A percentile compares a stretch with the other conserved stretches of the same genome.
These are phyloP conservation scores for Nakazawaea sp. DNA, from an alignment of 805 yeast genomes.

Conservation along the genomic window DNA sequence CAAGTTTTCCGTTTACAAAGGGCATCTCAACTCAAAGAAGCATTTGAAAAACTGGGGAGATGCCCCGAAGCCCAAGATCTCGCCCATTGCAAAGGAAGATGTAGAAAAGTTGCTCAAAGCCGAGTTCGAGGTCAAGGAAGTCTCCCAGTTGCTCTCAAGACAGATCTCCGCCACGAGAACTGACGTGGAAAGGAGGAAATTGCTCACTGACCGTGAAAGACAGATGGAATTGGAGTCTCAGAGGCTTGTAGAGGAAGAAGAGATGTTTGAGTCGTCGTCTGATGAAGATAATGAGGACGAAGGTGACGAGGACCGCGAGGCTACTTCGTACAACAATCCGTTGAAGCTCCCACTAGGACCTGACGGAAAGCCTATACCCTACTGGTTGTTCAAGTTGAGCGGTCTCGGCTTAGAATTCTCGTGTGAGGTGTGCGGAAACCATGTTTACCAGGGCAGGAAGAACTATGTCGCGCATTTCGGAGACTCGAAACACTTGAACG, in stretches of 20 bases:
- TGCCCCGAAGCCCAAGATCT: constrained; percentile 7
- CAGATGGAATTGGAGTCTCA: constrained; percentile 43
- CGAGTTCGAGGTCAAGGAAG: constrained; percentile 22
- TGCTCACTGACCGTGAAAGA: constrained; percentile 67
- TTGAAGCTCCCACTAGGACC: constrained; percentile 71
- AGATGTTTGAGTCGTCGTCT: constrained; percentile 22
- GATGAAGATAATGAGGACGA: constrained; percentile 18
- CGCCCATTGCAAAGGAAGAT: constrained; percentile 6
- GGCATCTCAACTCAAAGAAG: constrained; percentile 69
- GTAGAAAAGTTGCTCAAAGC: constrained; percentile 4
- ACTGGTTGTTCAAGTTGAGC: constrained; percentile 85
- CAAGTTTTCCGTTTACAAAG: constrained; percentile 55
- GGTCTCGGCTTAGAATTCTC: constrained; percentile 67
- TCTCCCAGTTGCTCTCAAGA: constrained; percentile 30
- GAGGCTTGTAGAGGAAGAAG: constrained; percentile 25
- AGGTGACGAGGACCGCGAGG: constrained; percentile 26
- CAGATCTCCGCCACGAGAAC: constrained; percentile 43
- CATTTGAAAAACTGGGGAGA: constrained; percentile 47
- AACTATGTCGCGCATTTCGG: constrained; percentile 70
- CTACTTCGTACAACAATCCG: constrained; percentile 27
- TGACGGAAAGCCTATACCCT: constrained; percentile 90
- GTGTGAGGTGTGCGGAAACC: constrained; percentile 87
- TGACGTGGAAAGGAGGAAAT: constrained; percentile 58
- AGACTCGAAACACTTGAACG: constrained; percentile 64
- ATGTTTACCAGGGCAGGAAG: constrained; percentile 63